Base-by-base conservation (phyloP, 1,139 yeast genomes). In the Sugiyamaella neomexicana region DNA sequence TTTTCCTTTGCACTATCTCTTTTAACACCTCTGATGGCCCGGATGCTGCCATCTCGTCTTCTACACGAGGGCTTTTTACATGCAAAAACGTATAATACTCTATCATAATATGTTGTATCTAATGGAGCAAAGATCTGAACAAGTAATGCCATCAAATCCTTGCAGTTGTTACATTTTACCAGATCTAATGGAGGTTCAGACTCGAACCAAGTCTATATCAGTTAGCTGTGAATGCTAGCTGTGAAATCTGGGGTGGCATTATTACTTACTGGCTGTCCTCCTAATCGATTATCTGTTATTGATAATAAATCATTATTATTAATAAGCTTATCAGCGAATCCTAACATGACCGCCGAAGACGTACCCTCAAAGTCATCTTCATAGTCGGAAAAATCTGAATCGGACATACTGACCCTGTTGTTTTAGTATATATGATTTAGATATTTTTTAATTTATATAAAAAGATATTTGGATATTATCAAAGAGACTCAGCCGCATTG, bases 111-210 rank as follows among this genome's bases (percentile, higher is more conserved):
- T n/a, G 83, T 78, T 38, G 79, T 80, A 29, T 83, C 88, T 7
- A 66, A 57, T 1, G 95, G 95, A 1, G 96, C 86, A 70, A 79
- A 85, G 1, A 93, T 86, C 68, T 93, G 98, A 1, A 85, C 72
- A 39, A 90, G 73, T 50, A 91, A 72, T 7, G 88, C 82, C 85
- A 89, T 76, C 32, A 77, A 72, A 10, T 73, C 69, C 0, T 73
- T 69, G 72, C 99, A 93, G 56, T 77, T 78, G 51, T 79, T 80
- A 73, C 99, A 93, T 37, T 72, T 71, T 2, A 83, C 63, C 31
- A 80, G 67, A 12, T 77, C 77, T 2, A 72, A 72, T 9, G 76
- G 69, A 0, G 96, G 95, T 12, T 72, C 68, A 0, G 89, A 77
- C 56, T 80, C 79, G 45, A 86, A 71, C 82, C 83, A 80, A 2